Evolutionary conservation across 164 flowering plant genomes (phyloP), one percentile per base, ranked within the genome.

Genomic region (Santalum album): DNA sequence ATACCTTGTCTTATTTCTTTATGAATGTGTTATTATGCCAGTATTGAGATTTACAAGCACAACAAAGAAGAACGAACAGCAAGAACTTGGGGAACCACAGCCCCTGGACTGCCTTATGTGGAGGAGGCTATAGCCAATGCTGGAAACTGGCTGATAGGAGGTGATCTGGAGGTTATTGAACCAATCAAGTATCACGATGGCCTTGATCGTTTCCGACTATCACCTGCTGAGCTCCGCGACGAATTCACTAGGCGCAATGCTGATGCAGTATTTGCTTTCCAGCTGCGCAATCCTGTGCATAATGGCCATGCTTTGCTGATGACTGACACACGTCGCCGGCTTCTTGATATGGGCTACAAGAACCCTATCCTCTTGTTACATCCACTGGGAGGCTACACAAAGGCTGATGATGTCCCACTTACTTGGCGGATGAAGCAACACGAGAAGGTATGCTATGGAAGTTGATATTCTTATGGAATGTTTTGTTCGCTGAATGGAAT

Each of bases 231-330:
- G 51, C 91, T 89, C 32, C 88, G 89, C 25, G 69, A 77, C 51
- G 96, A 89, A 65, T 81, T 89, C 53, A 62, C 67, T 6, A 72
- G 56, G 65, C 82, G 96, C 12, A 69, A 77, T 63, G 96, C 96
- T n/a, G 96, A 89, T 75, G 96, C 96, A 0, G 91, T 89, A 36
- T 89, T 89, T 71, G 95, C 96, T 16, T 89, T 89, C 69, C 96
- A 89, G 80, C 87, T 89, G 3, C 70, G 96, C 53, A 89, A 89
- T 65, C 96, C 96, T 19, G 91, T 89, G 12, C 96, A 92, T 70
- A 92, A 89, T 64, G 99, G 99, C n/a, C 99, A 92, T 74, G 99
- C 99, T 52, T 60, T 89, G 62, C 78, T 92, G 49, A 92, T 92
- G 99, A 89, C 90, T 50, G 96, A 89, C 58, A 92, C 99, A 22